Conservation (phyloP, 371 early-diverging fungal species). For the Vavraia culicis region DNA sequence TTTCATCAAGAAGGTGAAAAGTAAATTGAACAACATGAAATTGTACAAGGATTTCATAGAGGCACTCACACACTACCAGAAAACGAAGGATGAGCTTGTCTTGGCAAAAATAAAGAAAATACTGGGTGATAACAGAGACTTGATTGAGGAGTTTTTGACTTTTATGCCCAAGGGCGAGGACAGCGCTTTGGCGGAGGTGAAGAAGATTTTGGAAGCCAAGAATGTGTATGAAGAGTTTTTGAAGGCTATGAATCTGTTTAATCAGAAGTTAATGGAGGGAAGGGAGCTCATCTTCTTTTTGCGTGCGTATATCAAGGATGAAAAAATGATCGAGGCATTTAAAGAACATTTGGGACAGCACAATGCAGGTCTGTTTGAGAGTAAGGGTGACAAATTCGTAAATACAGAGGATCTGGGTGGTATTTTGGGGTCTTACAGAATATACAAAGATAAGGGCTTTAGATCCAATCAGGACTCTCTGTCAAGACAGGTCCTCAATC, state of each 20-base stretch:
- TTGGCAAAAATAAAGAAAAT: slow-evolving; percentile 25
- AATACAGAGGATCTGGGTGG: slow-evolving; percentile 14
- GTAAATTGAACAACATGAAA: slow-evolving; percentile 27
- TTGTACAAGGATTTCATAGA: slow-evolving; percentile 39
- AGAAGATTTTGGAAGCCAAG: slow-evolving; percentile 49
- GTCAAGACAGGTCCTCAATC: slow-evolving; percentile 63
- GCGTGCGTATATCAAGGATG: slow-evolving; percentile 53
- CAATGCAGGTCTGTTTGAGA: slow-evolving; percentile 39
- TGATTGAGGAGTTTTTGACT: slow-evolving; percentile 40
- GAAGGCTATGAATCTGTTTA: slow-evolving; percentile 74
- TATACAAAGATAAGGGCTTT: slow-evolving; percentile 30
- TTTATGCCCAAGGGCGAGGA: slow-evolving; percentile 15
- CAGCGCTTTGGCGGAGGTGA: background rate
- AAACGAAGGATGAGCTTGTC: slow-evolving; percentile 10
- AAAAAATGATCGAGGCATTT: slow-evolving; percentile 66
- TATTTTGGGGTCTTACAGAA: slow-evolving; percentile 36
- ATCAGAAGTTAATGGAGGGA: slow-evolving; percentile 66
- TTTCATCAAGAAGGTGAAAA: slow-evolving; percentile 40
- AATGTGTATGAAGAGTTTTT: slow-evolving; percentile 77
- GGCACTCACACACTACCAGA: slow-evolving; percentile 31
- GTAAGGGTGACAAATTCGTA: slow-evolving; percentile 13
- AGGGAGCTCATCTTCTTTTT: slow-evolving; percentile 57
- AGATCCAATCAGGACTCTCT: no score
- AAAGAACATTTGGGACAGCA: slow-evolving; percentile 73
- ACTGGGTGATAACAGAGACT: slow-evolving; percentile 34